Evolutionary conservation across 1,139 yeast genomes (phyloP).

Genomic region (Pichia sp.): DNA sequence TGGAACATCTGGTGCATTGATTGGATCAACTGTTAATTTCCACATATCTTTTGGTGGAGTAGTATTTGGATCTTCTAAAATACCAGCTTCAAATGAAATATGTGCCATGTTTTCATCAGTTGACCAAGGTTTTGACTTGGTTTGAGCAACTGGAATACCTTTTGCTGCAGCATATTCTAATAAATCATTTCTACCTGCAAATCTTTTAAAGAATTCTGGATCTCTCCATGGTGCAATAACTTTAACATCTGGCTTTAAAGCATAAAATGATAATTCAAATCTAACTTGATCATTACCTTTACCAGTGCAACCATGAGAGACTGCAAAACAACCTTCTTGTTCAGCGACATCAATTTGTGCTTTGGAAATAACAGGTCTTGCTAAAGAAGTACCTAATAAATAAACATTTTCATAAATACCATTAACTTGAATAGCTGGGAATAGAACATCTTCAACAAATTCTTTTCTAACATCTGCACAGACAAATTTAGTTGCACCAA

Average conservation of each 20-base stretch:
- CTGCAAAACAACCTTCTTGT: slow-evolving; percentile 96
- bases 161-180: slow-evolving; percentile 88
- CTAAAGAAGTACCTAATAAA: slow-evolving; percentile 91
- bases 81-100: slow-evolving; percentile 98
- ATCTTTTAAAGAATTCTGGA: slow-evolving; percentile 88
- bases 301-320: slow-evolving; percentile 98
- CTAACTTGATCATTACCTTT: slow-evolving; percentile 99
- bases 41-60: slow-evolving; percentile 99
- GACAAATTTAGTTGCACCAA: slow-evolving; percentile 95
- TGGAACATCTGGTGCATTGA: slow-evolving; percentile 89
- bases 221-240: slow-evolving; percentile 99
- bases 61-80: slow-evolving; percentile 93
- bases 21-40: slow-evolving; percentile 95
- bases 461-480: slow-evolving; percentile 92
- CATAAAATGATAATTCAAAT: slow-evolving; percentile 93
- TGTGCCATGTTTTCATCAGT: slow-evolving; percentile 99
- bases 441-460: slow-evolving; percentile 85
- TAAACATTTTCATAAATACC: slow-evolving; percentile 97
- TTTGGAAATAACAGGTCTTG: slow-evolving; percentile 97
- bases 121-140: slow-evolving; percentile 99
- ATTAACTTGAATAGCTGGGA: slow-evolving; percentile 95
- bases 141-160: slow-evolving; percentile 91
- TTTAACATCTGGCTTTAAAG: slow-evolving; percentile 91
- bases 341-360: slow-evolving; percentile 97
- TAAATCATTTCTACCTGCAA: slow-evolving; percentile 95